Conservation (phyloP, 306 rosid genomes). For the Dalbergia cultrata region DNA sequence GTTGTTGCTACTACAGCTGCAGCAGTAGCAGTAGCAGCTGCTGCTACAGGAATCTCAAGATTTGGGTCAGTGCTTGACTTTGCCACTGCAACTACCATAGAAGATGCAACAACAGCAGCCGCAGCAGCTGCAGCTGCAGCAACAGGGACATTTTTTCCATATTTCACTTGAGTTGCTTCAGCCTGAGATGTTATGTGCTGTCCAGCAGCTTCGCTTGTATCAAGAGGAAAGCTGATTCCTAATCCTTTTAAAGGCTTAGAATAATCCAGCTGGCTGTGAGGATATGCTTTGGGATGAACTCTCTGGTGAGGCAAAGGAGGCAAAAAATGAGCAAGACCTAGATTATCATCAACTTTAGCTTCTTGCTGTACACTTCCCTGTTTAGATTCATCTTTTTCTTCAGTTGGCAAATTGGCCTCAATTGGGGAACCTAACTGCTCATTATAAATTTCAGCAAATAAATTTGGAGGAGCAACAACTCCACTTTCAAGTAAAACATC, state of each 20-base stretch:
- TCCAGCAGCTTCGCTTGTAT: slow-evolving; percentile 59
- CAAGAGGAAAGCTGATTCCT: slow-evolving; percentile 62
- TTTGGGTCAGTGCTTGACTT: slow-evolving; percentile 75
- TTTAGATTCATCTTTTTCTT: slow-evolving; percentile 59
- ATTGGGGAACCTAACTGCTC: slow-evolving; percentile 61
- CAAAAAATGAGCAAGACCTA: slow-evolving; percentile 57
- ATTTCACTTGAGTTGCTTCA: slow-evolving; percentile 67
- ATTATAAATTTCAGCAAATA: slow-evolving; percentile 81
- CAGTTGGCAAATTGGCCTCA: slow-evolving; percentile 57
- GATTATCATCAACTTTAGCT: slow-evolving; percentile 49
- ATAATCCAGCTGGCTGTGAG: slow-evolving; percentile 62
- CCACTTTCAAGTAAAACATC: slow-evolving; percentile 96
- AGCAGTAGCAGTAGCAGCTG: slow-evolving; percentile 98
- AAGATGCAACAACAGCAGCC: slow-evolving; percentile 98
- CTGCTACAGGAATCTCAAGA: slow-evolving; percentile 90
- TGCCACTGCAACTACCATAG: slow-evolving; percentile 89
- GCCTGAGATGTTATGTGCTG: slow-evolving; percentile 55
- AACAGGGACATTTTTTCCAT: slow-evolving; percentile 84
- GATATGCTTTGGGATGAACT: slow-evolving; percentile 64
- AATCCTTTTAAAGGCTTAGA: slow-evolving; percentile 68
- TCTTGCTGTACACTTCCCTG: slow-evolving; percentile 52
- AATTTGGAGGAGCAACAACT: slow-evolving; percentile 91
- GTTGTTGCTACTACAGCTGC: slow-evolving; percentile 99
- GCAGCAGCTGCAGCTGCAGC: slow-evolving; percentile 98
- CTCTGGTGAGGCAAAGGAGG: slow-evolving; percentile 79